Evolutionary conservation across 2,329 filamentous ascomycete species (phyloP).

Genomic region (Drechslerella coelobrocha): DNA sequence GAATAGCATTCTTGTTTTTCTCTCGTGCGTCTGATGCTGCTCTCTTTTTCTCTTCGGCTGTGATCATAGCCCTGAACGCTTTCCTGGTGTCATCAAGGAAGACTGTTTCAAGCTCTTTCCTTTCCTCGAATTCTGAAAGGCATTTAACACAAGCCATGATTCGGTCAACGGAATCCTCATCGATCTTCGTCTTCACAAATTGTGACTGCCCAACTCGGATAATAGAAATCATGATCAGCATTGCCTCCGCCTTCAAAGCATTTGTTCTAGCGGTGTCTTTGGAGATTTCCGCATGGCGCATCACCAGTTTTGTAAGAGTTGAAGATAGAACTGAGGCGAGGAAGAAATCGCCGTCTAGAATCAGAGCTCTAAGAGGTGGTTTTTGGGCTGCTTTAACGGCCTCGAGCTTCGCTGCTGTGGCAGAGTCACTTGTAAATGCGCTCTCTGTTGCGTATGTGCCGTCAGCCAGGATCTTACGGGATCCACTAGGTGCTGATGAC

Average conservation of each 20-base stretch:
- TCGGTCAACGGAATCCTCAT: slow-evolving; percentile 96
- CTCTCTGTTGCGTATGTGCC: slow-evolving; percentile 98
- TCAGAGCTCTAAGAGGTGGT: slow-evolving; percentile 89
- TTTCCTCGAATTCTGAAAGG: slow-evolving; percentile 84
- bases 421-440: slow-evolving; percentile 89
- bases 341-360: slow-evolving; percentile 97
- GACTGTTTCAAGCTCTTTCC: slow-evolving; percentile 87
- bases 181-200: slow-evolving; percentile 95
- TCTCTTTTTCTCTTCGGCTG: slow-evolving; percentile 96
- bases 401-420: slow-evolving; percentile 87
- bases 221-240: slow-evolving; percentile 99
- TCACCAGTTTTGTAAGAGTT: slow-evolving; percentile 94
- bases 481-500: slow-evolving; percentile 76
- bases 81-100: slow-evolving; percentile 95
- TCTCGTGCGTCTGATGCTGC: slow-evolving; percentile 91
- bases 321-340: slow-evolving; percentile 93
- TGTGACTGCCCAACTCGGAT: slow-evolving; percentile 98
- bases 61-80: slow-evolving; percentile 96
- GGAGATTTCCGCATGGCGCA: slow-evolving; percentile 95
- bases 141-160: slow-evolving; percentile 98
- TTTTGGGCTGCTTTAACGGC: slow-evolving; percentile 97
- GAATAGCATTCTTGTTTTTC: slow-evolving; percentile 90
- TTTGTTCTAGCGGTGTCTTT: slow-evolving; percentile 86
- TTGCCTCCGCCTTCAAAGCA: slow-evolving; percentile 90
- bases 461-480: slow-evolving; percentile 89